These are phyloP conservation scores for Trichoderma guizhouense DNA, from an alignment of 2,329 filamentous ascomycete species.

Conservation along the genomic window DNA sequence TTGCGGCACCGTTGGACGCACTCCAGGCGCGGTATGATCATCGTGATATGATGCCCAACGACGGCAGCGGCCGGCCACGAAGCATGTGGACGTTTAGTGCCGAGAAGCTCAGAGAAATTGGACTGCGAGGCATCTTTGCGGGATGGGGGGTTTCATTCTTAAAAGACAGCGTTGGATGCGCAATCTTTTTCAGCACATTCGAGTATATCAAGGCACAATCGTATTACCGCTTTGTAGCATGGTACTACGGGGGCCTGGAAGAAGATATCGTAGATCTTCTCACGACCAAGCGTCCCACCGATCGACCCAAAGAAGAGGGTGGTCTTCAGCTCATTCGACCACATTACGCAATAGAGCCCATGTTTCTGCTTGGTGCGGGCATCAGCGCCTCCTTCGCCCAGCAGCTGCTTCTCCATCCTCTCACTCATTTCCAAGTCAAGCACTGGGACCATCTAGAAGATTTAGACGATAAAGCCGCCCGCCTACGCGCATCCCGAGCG, in stretches of 20 bases:
- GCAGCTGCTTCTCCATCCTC: constrained; percentile 67
- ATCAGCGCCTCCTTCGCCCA: constrained; percentile 65
- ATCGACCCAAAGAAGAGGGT: constrained; percentile 26
- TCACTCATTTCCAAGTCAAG: constrained; percentile 66
- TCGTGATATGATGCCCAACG: constrained; percentile 43
- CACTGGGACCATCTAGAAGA: constrained; percentile 72
- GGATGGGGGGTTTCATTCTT: constrained; percentile 67
- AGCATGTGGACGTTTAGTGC: constrained; percentile 72
- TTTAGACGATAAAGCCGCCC: constrained; percentile 59
- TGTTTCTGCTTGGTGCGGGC: constrained; percentile 67
- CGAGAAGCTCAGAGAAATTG: constrained; percentile 65
- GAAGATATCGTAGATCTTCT: constrained; percentile 50
- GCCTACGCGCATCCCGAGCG: constrained; percentile 37
- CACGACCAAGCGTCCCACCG: constrained; percentile 43
- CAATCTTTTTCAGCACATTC: constrained; percentile 71
- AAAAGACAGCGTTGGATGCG: constrained; percentile 67
- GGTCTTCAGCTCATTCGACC: constrained; percentile 58
- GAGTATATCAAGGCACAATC: constrained; percentile 73
- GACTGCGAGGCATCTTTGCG: constrained; percentile 67
- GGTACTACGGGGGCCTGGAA: constrained; percentile 62
- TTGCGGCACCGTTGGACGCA: constrained; percentile 73
- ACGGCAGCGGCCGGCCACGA: constrained; percentile 43
- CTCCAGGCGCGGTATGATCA: constrained; percentile 71
- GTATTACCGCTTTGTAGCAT: constrained; percentile 66
- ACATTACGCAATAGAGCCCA: constrained; percentile 72